These are phyloP conservation scores for Penicillium waksmanii DNA, from an alignment of 495 filamentous ascomycete genomes.

Conservation along the genomic window DNA sequence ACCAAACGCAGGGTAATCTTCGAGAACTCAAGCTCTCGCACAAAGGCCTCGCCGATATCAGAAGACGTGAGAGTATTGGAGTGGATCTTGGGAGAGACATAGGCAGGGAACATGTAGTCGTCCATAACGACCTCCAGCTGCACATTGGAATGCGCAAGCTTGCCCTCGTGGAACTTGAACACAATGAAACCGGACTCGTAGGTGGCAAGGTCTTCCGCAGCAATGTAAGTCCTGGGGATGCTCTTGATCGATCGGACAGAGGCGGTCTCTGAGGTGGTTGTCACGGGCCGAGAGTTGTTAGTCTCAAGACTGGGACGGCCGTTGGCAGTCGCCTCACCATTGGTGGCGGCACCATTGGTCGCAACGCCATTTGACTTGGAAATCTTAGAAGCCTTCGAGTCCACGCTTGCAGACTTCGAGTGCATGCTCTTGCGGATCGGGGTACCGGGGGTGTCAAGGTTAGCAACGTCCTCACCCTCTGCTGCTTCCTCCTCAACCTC, in stretches of 20 bases:
- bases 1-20: conserved; percentile 85
- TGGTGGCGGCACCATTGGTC: conserved; percentile 30
- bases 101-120: conserved; percentile 90
- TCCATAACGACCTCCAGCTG: conserved; percentile 91
- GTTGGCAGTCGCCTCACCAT: conserved; percentile 35
- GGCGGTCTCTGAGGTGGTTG: conserved; percentile 41
- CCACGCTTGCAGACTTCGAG: conserved; percentile 27
- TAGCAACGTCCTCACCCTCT: conserved; percentile 44
- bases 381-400: conserved; percentile 16
- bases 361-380: conserved; percentile 30
- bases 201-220: conserved; percentile 74
- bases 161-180: conserved; percentile 89
- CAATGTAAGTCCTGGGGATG: conserved; percentile 76
- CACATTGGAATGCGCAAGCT: conserved; percentile 73
- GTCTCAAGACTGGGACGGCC: conserved; percentile 46
- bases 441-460: conserved; percentile 25
- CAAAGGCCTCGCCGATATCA: conserved; percentile 93
- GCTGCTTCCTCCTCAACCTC: conserved; percentile 67
- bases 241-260: conserved; percentile 51
- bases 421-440: conserved; percentile 41
- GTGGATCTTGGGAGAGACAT: conserved; percentile 74
- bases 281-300: conserved; percentile 29
- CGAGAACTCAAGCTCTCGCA: conserved; percentile 94
- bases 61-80: conserved; percentile 69
- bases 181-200: conserved; percentile 92